Evolutionary conservation across 139 green algal genomes (phyloP), one percentile per base, ranked within the genome.

Genomic region (Spirogloea muscicola): DNA sequence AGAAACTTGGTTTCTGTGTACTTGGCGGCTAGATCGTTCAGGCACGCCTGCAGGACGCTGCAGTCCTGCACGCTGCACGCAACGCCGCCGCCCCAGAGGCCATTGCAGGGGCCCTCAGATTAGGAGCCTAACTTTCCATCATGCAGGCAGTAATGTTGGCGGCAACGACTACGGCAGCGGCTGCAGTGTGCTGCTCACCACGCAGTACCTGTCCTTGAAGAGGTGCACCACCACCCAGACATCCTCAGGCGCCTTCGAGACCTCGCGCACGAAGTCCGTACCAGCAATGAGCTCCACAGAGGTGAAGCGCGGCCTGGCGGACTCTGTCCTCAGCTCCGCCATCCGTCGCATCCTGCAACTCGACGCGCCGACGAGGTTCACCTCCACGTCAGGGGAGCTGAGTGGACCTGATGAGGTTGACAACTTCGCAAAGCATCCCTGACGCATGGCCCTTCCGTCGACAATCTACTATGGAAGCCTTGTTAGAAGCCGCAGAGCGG

Each of bases 1-100:
- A 96, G 59, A 73, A 96, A 97, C 65, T 94, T 95, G 29, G 90
- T 94, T 49, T 33, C 34, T 4, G 87, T 81, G 84, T 96, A 91
- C 37, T 87, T 86, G 29, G 48, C 57, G 0, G 92, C 90, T 3
- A 97, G 74, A 76, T 92, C 84, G 3, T 81, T 58, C 48, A 96
- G 61, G 65, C 86, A 93, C 33, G 63, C 43, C 10, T 68, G 66
- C 62, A 97, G 71, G 60, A 92, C 72, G 3, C 43, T 66, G 68
- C 90, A 93, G 25, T 83, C 51, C 9, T 13, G 3, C 10, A 70
- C 34, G 31, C 69, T 74, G 58, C 33, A 79, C 3, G 55, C 68
- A 36, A n/a, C n/a, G n/a, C n/a, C 21, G 57, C 57, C 21, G n/a
- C 21, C 57, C n/a, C n/a, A n/a, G n/a, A n/a, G n/a, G n/a, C n/a